Evolutionary conservation across 495 filamentous ascomycete genomes (phyloP).

Genomic region (Talaromyces nanjingensis): DNA sequence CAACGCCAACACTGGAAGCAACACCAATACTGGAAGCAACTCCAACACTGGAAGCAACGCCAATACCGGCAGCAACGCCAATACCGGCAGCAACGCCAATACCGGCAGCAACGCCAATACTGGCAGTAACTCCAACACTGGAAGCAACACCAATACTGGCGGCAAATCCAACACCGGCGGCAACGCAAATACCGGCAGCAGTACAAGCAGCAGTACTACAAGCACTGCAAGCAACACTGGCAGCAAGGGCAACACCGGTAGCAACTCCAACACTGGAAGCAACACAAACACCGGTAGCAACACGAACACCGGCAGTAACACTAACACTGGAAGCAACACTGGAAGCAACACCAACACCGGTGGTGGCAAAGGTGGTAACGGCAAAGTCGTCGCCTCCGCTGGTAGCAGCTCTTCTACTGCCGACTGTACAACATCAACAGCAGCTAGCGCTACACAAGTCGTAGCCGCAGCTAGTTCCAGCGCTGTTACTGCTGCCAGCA

Average conservation of each 20-base stretch:
- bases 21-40: constrained; percentile 4
- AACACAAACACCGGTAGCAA: constrained; percentile 3
- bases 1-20: not conserved
- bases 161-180: not conserved
- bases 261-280: not conserved
- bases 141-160: not conserved
- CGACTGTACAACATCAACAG: not conserved
- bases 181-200: not conserved
- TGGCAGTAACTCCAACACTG: not conserved
- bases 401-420: not conserved
- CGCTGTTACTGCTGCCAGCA: not conserved
- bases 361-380: not conserved
- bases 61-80: not conserved
- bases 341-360: not conserved
- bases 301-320: not conserved
- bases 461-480: not conserved
- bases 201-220: not conserved
- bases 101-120: not conserved
- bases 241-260: constrained; percentile 1
- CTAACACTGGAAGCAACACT: not conserved
- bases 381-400: constrained; percentile 11
- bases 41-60: not conserved
- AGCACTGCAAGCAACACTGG: not conserved
- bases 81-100: not conserved
- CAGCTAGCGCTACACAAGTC: not conserved